Evolutionary conservation across 2,329 filamentous ascomycete genomes (phyloP), one percentile per base, ranked within the genome.

Genomic region (Hypoxylon sp.): DNA sequence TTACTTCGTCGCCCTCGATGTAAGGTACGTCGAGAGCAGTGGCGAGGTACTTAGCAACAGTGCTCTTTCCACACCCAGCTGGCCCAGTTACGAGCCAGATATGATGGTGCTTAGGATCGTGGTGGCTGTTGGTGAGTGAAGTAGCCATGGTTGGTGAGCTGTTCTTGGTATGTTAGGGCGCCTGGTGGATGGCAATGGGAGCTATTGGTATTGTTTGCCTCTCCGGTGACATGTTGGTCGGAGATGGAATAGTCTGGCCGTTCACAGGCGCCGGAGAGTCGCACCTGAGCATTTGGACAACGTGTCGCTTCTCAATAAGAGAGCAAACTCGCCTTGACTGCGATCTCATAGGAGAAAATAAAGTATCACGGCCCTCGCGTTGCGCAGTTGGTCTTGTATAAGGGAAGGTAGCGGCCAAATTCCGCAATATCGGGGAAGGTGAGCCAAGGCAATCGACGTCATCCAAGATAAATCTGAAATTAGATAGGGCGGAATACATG

Each of bases 61-160:
- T 94, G 61, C 88, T 91, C 83, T 94, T 94, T 64, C 91, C 91
- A 74, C 90, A 93, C 27, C 92, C 92, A 41, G 92, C 91, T 53
- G 92, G 91, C 25, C 92, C 91, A 1, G 91, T 93, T 54, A 94
- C 88, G 63, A 94, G 84, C 90, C 91, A 94, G 75, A 94, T 93
- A 78, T 94, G 91, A 74, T 90, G 88, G 63, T 82, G 77, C 60
- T 78, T 77, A 56, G 76, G 72, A 21, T 65, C 61, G 29, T 67
- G 32, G 46, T 73, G 70, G 34, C 74, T 66, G 45, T 72, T 73
- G 29, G 60, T 64, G 53, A 70, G 73, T 29, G 75, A 67, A 52
- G 74, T 67, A 25, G 73, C 67, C 61, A 76, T 76, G 61, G 70
- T 77, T 51, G 75, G 67, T 29, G 75, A 68, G 48, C 72, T 70